Evolutionary conservation across 2,329 filamentous ascomycete species (phyloP).

Genomic region (Diatrype stigma): DNA sequence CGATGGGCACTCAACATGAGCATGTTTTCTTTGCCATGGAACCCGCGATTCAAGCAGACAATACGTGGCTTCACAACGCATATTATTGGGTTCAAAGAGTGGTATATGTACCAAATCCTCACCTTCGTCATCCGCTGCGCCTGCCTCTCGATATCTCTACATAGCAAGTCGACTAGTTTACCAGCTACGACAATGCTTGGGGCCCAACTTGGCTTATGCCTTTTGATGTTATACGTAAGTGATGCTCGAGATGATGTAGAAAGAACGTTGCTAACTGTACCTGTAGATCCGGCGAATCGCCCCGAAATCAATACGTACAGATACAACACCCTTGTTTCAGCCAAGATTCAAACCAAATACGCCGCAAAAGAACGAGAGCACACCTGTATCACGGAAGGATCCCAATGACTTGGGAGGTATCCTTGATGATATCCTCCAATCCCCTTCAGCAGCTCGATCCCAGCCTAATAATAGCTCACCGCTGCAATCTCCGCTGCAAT

Average conservation of each 20-base stretch:
- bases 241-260: not conserved
- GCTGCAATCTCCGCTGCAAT: conserved; percentile 1
- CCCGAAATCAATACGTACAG: conserved; percentile 46
- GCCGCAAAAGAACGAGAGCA: conserved; percentile 15
- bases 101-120: conserved; percentile 63
- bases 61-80: conserved; percentile 56
- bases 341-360: conserved; percentile 18
- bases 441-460: conserved; percentile 2
- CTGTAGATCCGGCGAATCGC: conserved; percentile 43
- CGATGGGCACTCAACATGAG: conserved; percentile 46
- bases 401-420: conserved; percentile 20
- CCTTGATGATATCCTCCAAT: conserved; percentile 25
- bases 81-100: conserved; percentile 56
- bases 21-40: conserved; percentile 61
- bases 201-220: conserved; percentile 52
- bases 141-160: conserved; percentile 39
- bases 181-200: conserved; percentile 39
- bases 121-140: conserved; percentile 52
- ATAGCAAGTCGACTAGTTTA: conserved; percentile 34
- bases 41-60: conserved; percentile 59
- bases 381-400: conserved; percentile 30
- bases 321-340: conserved; percentile 53
- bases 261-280: conserved; percentile 15
- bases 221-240: conserved; percentile 52
- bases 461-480: not conserved